Evolutionary conservation across 2,329 filamentous ascomycete species (phyloP).

Genomic region (Stylonectria norvegica): DNA sequence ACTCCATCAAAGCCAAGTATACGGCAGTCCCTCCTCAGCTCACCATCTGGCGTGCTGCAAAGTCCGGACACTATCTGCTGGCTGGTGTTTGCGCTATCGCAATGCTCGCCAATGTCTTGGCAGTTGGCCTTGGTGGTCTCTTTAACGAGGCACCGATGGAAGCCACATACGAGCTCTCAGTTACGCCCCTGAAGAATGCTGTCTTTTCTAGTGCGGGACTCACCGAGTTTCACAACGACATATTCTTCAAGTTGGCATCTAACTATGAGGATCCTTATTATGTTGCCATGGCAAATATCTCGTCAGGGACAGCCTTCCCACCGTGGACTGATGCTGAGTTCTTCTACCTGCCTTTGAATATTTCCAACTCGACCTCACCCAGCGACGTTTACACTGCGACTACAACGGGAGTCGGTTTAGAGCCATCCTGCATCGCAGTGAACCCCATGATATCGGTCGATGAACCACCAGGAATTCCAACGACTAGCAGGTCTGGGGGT

Average conservation of each 20-base stretch:
- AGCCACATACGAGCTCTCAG: background rate
- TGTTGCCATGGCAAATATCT: background rate
- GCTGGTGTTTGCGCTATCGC: background rate
- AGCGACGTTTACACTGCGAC: background rate
- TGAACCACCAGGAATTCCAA: too few relatives aligned
- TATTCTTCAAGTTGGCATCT: background rate
- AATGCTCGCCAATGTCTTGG: constrained; percentile 2
- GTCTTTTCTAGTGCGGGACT: background rate
- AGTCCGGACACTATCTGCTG: background rate
- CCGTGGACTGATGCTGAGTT: constrained; percentile 3
- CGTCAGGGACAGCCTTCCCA: background rate
- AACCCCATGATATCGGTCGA: too few relatives aligned
- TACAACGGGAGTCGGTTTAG: constrained; percentile 1
- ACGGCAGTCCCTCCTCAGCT: constrained; percentile 6
- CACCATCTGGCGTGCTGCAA: background rate
- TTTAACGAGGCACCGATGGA: constrained; percentile 1
- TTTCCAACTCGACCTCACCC: background rate
- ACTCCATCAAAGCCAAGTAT: constrained; percentile 1
- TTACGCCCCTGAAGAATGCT: background rate
- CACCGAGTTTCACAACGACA: background rate
- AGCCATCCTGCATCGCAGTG: background rate
- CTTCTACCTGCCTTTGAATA: constrained; percentile 1
- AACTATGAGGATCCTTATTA: background rate
- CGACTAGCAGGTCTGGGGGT: too few relatives aligned
- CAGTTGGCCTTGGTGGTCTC: constrained; percentile 4